Conservation (phyloP, 306 rosid genomes). For the Fragaria vesca region DNA sequence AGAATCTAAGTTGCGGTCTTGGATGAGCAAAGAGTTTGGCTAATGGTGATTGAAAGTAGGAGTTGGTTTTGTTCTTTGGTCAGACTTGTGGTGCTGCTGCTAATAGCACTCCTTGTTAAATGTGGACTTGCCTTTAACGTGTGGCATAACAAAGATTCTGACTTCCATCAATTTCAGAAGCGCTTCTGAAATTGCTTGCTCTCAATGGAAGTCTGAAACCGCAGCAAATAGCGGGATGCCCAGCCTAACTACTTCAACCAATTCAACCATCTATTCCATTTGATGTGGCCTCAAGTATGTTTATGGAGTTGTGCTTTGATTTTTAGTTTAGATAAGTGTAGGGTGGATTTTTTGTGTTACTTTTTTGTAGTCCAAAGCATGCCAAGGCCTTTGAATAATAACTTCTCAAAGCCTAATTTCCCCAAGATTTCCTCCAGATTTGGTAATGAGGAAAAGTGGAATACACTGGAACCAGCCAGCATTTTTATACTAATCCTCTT, state of each 20-base stretch:
- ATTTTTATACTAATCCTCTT: background rate
- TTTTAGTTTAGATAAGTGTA: background rate
- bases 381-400: background rate
- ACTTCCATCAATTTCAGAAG: background rate
- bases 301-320: no score
- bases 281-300: background rate
- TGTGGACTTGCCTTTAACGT: background rate
- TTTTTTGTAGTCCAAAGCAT: background rate
- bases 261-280: conserved; percentile 5
- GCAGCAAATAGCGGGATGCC: background rate
- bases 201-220: conserved; percentile 6
- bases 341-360: background rate
- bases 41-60: background rate
- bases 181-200: background rate
- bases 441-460: background rate
- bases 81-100: conserved; percentile 9
- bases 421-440: background rate
- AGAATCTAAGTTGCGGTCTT: background rate
- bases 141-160: background rate
- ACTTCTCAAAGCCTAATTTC: background rate
- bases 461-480: background rate
- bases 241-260: background rate
- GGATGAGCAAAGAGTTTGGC: background rate
- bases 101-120: background rate
- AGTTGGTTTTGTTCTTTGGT: background rate